Conservation (phyloP, 768 basidiomycete genomes). For the Daedaleopsis sinensis region DNA sequence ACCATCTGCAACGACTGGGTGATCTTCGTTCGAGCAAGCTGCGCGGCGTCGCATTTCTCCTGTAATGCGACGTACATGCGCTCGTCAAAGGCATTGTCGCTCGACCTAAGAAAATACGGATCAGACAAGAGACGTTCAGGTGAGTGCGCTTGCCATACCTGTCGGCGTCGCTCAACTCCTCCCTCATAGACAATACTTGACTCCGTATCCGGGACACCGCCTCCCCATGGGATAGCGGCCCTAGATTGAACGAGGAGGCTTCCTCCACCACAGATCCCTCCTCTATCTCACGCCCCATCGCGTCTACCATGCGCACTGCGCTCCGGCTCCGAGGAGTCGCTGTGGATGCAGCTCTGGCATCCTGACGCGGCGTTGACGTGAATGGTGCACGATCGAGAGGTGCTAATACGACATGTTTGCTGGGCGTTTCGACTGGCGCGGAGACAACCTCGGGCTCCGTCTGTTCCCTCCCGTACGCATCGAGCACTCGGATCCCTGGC, state of each 20-base stretch:
- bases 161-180: constrained; percentile 60
- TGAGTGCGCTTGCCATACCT: constrained; percentile 40
- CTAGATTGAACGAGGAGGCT: constrained; percentile 21
- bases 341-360: constrained; percentile 11
- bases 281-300: constrained; percentile 65
- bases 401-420: not conserved
- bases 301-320: constrained; percentile 64
- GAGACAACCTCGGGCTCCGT: constrained; percentile 3
- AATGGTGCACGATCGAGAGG: not conserved
- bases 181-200: constrained; percentile 58
- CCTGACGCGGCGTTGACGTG: constrained; percentile 9
- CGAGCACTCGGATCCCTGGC: constrained; percentile 61
- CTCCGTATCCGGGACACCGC: constrained; percentile 59
- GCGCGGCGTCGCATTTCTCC: constrained; percentile 53
- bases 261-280: constrained; percentile 29
- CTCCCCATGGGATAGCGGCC: constrained; percentile 46
- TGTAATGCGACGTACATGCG: constrained; percentile 52
- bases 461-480: constrained; percentile 65
- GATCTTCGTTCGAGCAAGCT: constrained; percentile 51
- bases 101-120: constrained; percentile 37
- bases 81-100: constrained; percentile 42
- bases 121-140: not conserved
- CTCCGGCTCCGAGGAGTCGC: constrained; percentile 39
- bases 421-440: not conserved
- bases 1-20: constrained; percentile 43